Evolutionary conservation across 2,329 filamentous ascomycete species (phyloP).

Genomic region (Trichoderma endophyticum): DNA sequence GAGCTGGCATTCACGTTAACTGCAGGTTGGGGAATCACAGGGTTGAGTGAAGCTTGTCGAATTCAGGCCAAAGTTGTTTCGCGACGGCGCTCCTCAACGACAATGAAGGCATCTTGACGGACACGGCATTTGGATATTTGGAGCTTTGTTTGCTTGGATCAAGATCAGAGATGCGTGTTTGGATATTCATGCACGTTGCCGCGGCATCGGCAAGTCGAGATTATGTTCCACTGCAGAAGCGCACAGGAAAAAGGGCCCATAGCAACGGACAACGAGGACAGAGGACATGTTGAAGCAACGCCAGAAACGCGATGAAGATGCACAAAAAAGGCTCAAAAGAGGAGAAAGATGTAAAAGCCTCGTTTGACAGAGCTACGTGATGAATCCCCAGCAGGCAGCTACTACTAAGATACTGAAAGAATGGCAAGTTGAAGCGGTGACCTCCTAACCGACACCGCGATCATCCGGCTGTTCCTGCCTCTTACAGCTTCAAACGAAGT

Average conservation of each 20-base stretch:
- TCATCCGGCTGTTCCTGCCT: not conserved
- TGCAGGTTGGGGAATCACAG: not conserved
- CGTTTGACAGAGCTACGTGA: not conserved
- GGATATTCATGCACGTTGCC: not conserved
- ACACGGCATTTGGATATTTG: not conserved
- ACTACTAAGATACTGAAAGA: not conserved
- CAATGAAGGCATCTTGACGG: not conserved
- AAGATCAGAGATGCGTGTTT: not conserved
- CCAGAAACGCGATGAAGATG: not conserved
- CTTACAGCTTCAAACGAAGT: not conserved
- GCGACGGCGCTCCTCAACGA: not conserved
- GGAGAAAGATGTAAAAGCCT: not conserved
- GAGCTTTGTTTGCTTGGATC: not conserved
- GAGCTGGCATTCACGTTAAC: not conserved
- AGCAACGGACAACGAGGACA: not conserved
- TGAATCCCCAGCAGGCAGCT: not conserved
- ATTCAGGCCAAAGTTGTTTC: not conserved
- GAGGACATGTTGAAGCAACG: not conserved
- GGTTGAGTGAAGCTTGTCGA: not conserved
- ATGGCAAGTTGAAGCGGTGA: not conserved
- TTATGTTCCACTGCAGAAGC: not conserved
- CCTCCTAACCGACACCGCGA: not conserved
- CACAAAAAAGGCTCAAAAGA: not conserved
- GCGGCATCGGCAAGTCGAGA: not conserved
- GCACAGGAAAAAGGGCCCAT: not conserved